Base-by-base conservation (phyloP, 306 rosid genomes). In the Acacia acuminata region DNA sequence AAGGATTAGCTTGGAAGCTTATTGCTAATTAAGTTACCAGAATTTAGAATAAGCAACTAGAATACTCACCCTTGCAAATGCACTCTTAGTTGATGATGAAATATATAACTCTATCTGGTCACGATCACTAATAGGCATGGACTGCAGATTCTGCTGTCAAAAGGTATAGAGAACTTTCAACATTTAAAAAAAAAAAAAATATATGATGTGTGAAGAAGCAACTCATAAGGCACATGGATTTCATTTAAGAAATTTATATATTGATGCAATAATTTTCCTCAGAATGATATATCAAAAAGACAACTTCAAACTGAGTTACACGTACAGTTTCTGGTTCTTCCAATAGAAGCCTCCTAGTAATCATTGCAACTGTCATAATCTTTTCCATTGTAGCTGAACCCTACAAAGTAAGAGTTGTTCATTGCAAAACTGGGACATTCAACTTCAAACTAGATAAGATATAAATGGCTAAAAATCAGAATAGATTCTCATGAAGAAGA, bases 31-130 rank as follows among this genome's bases (percentile, higher is more conserved):
- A 85, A 58, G 74, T 79, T 15, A 58, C 78, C 64, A 82, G 55
- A 81, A 45, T 68, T 67, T 76, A 78, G 34, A 34, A 83, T 30
- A 56, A 72, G 65, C 47, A 61, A 79, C 83, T 78, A 24, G 47
- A 71, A 74, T 60, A 72, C 98, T 92, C 88, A 96, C 99, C 94
- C 99, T 89, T 71, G 94, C 61, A 90, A 94, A 96, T 61, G 88
- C 97, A 83, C 77, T 82, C 90, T 92, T 96, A 69, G 87, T 86
- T 75, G 99, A 94, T 71, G 97, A 91, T 67, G 86, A 85, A 77
- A 96, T 82, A 76, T 94, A 94, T 25, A 85, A 73, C 84, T 94
- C 99, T 87, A 96, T 92, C 91, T 96, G 99, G 86, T 96, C 99
- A 48, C 91, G 94, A 75, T 96, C 98, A 48, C 94, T 88, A 74